Base-by-base conservation (phyloP, 1,284 basidiomycete species). In the Gomphus bonarii region DNA sequence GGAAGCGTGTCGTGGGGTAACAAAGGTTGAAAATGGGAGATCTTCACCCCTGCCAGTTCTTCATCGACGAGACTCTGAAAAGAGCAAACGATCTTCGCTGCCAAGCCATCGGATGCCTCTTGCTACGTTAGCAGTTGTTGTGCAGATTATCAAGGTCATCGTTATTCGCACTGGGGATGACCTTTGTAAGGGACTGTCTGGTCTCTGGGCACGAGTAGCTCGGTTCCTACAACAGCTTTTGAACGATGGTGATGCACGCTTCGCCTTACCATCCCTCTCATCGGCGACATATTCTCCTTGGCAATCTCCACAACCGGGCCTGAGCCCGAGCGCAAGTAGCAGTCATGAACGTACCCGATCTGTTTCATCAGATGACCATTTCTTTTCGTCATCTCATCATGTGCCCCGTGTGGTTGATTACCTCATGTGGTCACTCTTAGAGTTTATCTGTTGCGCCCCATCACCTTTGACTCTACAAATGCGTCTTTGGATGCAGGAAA, bases 61-160 rank as follows among this genome's bases (percentile, higher is more conserved):
- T 16, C 67, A 72, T 31, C 70, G 76, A 18, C 70, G 74, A n/a
- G 78, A 76, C 61, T 75, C 75, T 11, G 69, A 71, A 36, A 73
- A 75, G 56, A 73, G 69, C 50, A 64, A 65, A 40, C 61, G 64
- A n/a, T 59, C 65, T 11, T 58, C 50, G 5, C 12, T 48, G n/a
- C 55, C 62, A 22, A 50, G 61, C 42, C 69, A 72, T 42, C 47
- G 43, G 20, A 51, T 47, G 38, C 70, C 73, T 10, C 68, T 79
- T 1, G 74, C 78, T 43, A 73, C 73, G 0, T 72, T 84, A 30
- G 70, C 80, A 36, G 71, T 82, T 1, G 75, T 79, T 0, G 63
- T 90, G 8, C 87, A 90, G 65, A 75, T 85, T 18, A 68, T 91
- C 63, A 91, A 91, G 66, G 69, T 82, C 40, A 77, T 89, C 59